Evolutionary conservation across 2,329 filamentous ascomycete genomes (phyloP).

Genomic region (Ophiostoma angusticollis): DNA sequence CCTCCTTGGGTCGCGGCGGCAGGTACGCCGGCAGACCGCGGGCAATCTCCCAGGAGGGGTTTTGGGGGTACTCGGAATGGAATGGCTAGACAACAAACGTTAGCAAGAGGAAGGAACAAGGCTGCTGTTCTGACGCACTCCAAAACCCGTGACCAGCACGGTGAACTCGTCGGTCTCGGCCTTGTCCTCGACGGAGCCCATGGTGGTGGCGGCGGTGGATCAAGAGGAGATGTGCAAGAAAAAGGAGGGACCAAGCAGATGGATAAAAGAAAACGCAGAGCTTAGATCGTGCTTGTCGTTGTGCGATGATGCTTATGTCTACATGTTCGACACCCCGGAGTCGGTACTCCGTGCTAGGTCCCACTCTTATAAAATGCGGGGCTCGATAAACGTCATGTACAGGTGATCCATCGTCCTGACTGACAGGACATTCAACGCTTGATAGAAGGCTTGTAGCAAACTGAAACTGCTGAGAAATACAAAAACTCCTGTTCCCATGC

Average conservation of each 20-base stretch:
- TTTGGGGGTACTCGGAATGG: constrained; percentile 54
- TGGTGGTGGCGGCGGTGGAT: constrained; percentile 8
- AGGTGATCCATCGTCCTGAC: too few relatives aligned
- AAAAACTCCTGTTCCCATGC: constrained; percentile 2
- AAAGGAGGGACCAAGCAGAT: too few relatives aligned
- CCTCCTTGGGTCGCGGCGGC: constrained; percentile 33
- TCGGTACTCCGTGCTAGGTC: too few relatives aligned
- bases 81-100: constrained; percentile 48
- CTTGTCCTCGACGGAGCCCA: constrained; percentile 17
- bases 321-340: too few relatives aligned
- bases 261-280: not conserved
- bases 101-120: not conserved
- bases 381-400: too few relatives aligned
- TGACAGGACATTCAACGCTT: not conserved
- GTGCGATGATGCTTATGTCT: too few relatives aligned
- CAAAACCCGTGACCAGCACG: constrained; percentile 50
- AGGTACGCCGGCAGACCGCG: constrained; percentile 53
- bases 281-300: too few relatives aligned
- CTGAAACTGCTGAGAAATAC: not conserved
- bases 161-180: constrained; percentile 38
- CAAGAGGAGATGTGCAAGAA: not conserved
- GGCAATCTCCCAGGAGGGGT: constrained; percentile 73
- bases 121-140: constrained; percentile 36
- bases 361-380: too few relatives aligned
- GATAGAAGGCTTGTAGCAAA: not conserved